Percentiles rank a stretch among this genome's conserved stretches.
Conservation (phyloP, 495 filamentous ascomycete genomes). For the Penicillium atrosanguineum region DNA sequence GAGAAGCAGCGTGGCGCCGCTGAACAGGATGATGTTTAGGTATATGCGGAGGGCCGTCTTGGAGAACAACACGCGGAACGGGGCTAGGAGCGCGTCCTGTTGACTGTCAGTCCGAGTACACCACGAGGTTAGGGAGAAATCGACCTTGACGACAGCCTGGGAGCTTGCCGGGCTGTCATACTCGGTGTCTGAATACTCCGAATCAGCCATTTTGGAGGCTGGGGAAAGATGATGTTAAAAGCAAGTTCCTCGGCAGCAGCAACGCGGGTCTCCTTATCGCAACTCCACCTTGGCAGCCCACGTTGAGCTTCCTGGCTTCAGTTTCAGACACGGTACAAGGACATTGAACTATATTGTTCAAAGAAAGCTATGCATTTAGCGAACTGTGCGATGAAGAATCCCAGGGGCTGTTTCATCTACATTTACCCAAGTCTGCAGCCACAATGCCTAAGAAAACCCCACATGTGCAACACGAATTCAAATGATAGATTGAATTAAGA, state of each 20-base stretch:
- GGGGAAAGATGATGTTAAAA: constrained; percentile 7
- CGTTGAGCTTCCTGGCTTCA: background rate
- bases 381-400: too few species aligned
- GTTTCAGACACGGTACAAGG: too few species aligned
- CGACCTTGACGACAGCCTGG: constrained; percentile 12
- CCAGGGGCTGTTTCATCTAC: too few species aligned
- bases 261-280: background rate
- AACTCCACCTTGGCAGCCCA: background rate
- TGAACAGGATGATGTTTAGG: constrained; percentile 64
- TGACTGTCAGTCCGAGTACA: constrained; percentile 12
- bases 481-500: constrained; percentile 23
- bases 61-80: constrained; percentile 53
- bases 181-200: constrained; percentile 25
- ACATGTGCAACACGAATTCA: background rate
- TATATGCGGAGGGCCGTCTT: constrained; percentile 69
- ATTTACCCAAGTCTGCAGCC: background rate
- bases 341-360: too few species aligned
- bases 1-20: constrained; percentile 55
- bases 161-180: constrained; percentile 16
- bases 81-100: constrained; percentile 33
- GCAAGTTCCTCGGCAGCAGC: constrained; percentile 12
- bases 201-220: constrained; percentile 24
- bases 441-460: background rate
- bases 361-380: too few species aligned
- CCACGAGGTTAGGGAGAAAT: background rate